These are phyloP conservation scores for Paradendryphiella salina DNA, from an alignment of 2,329 filamentous ascomycete species.

Conservation along the genomic window DNA sequence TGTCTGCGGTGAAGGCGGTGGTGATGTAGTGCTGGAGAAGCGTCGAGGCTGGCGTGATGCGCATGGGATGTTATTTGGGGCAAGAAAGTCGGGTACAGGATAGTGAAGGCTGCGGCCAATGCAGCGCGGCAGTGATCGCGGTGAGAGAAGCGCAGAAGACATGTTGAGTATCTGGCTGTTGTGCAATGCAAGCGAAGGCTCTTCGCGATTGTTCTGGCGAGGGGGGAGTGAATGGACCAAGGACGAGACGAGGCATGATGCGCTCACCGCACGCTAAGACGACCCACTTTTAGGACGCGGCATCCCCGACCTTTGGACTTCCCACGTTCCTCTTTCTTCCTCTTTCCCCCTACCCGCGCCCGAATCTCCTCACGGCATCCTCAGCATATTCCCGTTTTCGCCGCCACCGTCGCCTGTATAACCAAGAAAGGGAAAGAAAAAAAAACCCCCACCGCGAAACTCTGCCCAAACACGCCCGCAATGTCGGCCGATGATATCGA, in stretches of 20 bases:
- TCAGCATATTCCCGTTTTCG: slow-evolving; percentile 8
- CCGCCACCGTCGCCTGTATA: slow-evolving; percentile 4
- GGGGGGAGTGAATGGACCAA: slow-evolving; percentile 2
- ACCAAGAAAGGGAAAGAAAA: too few relatives aligned
- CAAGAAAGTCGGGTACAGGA: slow-evolving; percentile 35
- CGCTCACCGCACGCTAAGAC: slow-evolving; percentile 24
- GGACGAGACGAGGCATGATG: slow-evolving; percentile 18
- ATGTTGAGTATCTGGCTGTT: slow-evolving; percentile 16
- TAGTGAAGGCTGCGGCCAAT: slow-evolving; percentile 1
- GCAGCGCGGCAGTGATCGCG: slow-evolving; percentile 23
- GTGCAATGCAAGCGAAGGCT: slow-evolving; percentile 4
- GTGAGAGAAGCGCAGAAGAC: slow-evolving; percentile 20
- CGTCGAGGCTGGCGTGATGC: slow-evolving; percentile 20
- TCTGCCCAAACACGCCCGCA: slow-evolving; percentile 18
- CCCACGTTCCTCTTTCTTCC: slow-evolving; percentile 20
- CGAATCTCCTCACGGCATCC: slow-evolving; percentile 14
- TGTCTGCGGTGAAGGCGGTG: slow-evolving; percentile 10
- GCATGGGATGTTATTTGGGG: slow-evolving; percentile 23
- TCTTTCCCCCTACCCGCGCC: slow-evolving; percentile 23
- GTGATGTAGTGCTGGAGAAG: slow-evolving; percentile 17
- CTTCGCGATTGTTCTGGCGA: slow-evolving; percentile 10
- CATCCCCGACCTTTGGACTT: slow-evolving; percentile 26
- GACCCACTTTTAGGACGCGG: slow-evolving; percentile 27
- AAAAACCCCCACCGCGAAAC: not conserved
- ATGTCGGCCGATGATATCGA: slow-evolving; percentile 81